These are phyloP conservation scores for Solanum hybrid DNA, from an alignment of 305 asterid species.

Conservation along the genomic window DNA sequence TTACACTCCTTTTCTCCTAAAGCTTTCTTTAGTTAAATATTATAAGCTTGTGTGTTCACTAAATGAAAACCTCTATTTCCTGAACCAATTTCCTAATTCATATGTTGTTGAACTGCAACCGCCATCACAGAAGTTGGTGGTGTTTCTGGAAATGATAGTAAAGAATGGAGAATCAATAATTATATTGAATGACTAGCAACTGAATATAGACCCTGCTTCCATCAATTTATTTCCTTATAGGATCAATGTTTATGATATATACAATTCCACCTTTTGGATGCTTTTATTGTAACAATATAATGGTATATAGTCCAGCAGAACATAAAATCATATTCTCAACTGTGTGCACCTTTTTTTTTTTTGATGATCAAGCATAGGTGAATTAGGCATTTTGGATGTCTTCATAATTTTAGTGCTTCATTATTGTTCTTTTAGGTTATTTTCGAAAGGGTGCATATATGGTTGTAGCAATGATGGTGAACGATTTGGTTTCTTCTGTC, in stretches of 20 bases:
- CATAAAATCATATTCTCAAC: neutral
- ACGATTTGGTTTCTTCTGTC: constrained; percentile 93
- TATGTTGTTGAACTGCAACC: neutral
- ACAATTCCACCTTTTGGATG: neutral
- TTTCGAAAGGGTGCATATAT: constrained; percentile 79
- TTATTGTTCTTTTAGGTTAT: constrained; percentile 48
- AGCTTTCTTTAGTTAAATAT: neutral
- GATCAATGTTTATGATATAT: neutral
- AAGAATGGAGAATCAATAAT: neutral
- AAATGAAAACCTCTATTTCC: neutral
- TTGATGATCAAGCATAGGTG: neutral
- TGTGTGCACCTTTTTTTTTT: neutral
- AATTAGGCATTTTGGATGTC: constrained; percentile 1
- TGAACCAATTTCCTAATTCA: neutral
- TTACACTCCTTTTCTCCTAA: neutral
- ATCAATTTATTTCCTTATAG: neutral
- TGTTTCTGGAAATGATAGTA: neutral
- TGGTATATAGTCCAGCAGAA: neutral
- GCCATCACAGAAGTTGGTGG: neutral
- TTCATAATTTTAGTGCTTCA: constrained; percentile 11
- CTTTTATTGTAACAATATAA: neutral
- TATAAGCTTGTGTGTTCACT: neutral
- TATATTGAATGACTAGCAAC: neutral
- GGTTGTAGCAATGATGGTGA: constrained; percentile 83
- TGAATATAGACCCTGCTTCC: neutral